Conservation (phyloP, 352 stramenopile genomes). For the Pythium brachiatum region DNA sequence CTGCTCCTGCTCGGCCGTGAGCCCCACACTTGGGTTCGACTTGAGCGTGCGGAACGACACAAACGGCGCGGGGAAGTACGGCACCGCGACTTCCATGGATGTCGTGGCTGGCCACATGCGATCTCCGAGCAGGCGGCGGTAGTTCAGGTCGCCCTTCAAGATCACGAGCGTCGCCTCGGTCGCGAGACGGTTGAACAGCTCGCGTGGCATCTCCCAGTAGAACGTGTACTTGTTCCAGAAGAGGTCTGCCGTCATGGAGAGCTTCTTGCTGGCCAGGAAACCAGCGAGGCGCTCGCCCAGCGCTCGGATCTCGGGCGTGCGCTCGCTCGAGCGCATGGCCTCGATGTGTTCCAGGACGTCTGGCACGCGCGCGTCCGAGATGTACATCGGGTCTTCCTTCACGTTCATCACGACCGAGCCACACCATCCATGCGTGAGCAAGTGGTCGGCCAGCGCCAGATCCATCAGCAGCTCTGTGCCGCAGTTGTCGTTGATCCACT, state of each 20-base stretch:
- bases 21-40: constrained; percentile 63
- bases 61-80: constrained; percentile 69
- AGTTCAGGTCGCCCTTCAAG: constrained; percentile 98
- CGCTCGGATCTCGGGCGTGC: constrained; percentile 39
- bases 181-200: constrained; percentile 30
- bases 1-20: constrained; percentile 38
- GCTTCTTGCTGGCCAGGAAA: constrained; percentile 29
- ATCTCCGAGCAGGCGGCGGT: constrained; percentile 94
- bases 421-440: constrained; percentile 51
- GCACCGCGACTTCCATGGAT: constrained; percentile 79
- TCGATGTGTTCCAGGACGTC: constrained; percentile 66
- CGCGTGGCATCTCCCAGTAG: constrained; percentile 62
- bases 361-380: constrained; percentile 63
- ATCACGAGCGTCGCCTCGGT: constrained; percentile 85
- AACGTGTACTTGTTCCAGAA: constrained; percentile 78
- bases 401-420: constrained; percentile 64
- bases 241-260: constrained; percentile 29
- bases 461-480: constrained; percentile 71
- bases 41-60: constrained; percentile 75
- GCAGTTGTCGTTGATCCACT: constrained; percentile 83
- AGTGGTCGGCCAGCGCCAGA: constrained; percentile 58
- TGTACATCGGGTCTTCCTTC: constrained; percentile 74
- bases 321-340: constrained; percentile 40
- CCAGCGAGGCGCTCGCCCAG: constrained; percentile 40
- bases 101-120: constrained; percentile 86